Base-by-base conservation (phyloP, 169 alveolate genomes). In the Eimeria mitis region DNA sequence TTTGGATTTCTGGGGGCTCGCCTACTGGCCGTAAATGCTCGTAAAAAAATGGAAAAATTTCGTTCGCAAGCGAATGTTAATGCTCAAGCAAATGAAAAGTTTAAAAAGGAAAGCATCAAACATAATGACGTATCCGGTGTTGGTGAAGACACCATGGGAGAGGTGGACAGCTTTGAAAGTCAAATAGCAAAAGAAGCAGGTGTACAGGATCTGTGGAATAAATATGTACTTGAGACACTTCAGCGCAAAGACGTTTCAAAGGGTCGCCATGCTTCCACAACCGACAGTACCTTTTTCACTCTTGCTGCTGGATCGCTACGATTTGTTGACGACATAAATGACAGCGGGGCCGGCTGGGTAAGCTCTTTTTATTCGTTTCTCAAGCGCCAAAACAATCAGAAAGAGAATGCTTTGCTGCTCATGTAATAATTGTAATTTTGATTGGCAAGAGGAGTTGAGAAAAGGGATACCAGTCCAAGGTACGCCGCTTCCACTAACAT, bases 1-100 rank as follows among this genome's bases (percentile, higher is more conserved):
- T 83, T 83, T 83, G 94, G 94, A 25, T 83, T 92, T 40, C 65
- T 83, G 25, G 96, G 92, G 28, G 92, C 94, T 5, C 92, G 94
- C 31, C 89, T 65, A 2, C 34, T 92, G 47, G 94, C 94, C 11
- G 89, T 92, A n/a, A 52, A 83, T 49, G 94, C 94, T 19, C 96
- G 92, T 5, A 49, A 47, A 42, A 23, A 91, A 34, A 81, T 92
- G 94, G 94, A 83, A 54, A 76, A 42, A 19, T 59, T 83, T 13
- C 89, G 92, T 54, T 87, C 94, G 34, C 79, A 61, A 28, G 68
- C 94, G 2, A 42, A 52, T 16, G 52, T 8, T 52, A 44, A 54
- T n/a, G 49, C n/a, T 21, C 42, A 61, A 1, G 47, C 75, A 16
- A n/a, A 14, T 8, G 91, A 84, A 31, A 54, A 56, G 28, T 11